Conservation (phyloP, 495 filamentous ascomycete species). For the Penicillium cosmopolitanum region DNA sequence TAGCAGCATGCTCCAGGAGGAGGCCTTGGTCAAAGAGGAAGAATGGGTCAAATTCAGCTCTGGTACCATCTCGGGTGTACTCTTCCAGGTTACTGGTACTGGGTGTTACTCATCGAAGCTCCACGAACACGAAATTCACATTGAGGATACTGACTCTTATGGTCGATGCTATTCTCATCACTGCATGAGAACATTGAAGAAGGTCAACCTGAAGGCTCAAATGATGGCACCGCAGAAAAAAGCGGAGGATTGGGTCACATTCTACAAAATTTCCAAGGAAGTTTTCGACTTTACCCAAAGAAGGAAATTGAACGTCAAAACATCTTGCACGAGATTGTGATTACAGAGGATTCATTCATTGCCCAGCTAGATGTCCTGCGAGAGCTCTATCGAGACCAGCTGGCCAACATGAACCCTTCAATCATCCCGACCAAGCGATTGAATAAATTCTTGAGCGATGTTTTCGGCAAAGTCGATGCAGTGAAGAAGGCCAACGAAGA, state of each 20-base stretch:
- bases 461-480: constrained; percentile 88
- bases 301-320: constrained; percentile 96
- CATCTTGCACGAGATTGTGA: constrained; percentile 93
- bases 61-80: constrained; percentile 77
- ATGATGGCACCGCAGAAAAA: constrained; percentile 69
- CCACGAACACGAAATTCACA: constrained; percentile 80
- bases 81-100: constrained; percentile 90
- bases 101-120: constrained; percentile 88
- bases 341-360: constrained; percentile 89
- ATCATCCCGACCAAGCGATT: constrained; percentile 78
- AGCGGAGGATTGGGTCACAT: constrained; percentile 85
- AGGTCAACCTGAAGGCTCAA: constrained; percentile 80
- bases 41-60: constrained; percentile 95
- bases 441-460: constrained; percentile 75
- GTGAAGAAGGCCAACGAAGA: constrained; percentile 94
- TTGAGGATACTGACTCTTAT: constrained; percentile 61
- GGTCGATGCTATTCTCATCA: constrained; percentile 93
- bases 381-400: constrained; percentile 81
- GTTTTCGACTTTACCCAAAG: constrained; percentile 66
- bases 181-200: constrained; percentile 92
- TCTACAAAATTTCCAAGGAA: constrained; percentile 84
- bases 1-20: constrained; percentile 76
- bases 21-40: constrained; percentile 83
- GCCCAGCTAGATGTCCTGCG: constrained; percentile 82
- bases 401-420: constrained; percentile 72